Conservation (phyloP, 495 filamentous ascomycete species). For the Lasiosphaeria miniovina region DNA sequence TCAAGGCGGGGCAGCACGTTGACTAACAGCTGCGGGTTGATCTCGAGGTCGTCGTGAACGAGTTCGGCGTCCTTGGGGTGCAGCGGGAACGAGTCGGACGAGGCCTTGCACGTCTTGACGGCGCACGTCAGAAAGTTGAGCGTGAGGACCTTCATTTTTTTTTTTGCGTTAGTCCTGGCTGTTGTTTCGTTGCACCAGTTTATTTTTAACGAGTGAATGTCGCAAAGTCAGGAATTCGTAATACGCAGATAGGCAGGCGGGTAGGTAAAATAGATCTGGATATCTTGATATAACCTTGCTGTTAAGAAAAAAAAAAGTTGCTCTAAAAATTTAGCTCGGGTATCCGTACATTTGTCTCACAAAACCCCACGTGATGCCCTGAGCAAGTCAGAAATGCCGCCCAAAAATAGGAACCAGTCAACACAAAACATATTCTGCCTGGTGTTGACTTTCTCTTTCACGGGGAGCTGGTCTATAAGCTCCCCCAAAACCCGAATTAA, state of each 20-base stretch:
- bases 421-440: background rate
- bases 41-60: constrained; percentile 71
- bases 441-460: background rate
- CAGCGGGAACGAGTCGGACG: constrained; percentile 73
- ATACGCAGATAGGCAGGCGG: no score
- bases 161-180: constrained; percentile 2
- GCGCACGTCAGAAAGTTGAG: constrained; percentile 97
- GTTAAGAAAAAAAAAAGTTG: background rate
- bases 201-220: background rate
- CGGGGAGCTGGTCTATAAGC: background rate
- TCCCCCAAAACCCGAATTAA: background rate
- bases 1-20: constrained; percentile 87
- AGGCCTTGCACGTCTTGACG: constrained; percentile 85
- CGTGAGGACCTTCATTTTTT: constrained; percentile 88
- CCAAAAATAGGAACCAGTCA: background rate
- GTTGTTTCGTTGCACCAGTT: constrained; percentile 1
- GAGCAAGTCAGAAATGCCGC: background rate
- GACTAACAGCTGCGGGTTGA: constrained; percentile 71
- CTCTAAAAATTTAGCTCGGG: background rate
- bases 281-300: background rate
- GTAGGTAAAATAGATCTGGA: no score
- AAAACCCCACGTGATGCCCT: constrained; percentile 1
- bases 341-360: background rate
- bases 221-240: no score
- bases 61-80: constrained; percentile 91